Conservation (phyloP, 1,284 basidiomycete species). For the Apiotrichum gracile region DNA sequence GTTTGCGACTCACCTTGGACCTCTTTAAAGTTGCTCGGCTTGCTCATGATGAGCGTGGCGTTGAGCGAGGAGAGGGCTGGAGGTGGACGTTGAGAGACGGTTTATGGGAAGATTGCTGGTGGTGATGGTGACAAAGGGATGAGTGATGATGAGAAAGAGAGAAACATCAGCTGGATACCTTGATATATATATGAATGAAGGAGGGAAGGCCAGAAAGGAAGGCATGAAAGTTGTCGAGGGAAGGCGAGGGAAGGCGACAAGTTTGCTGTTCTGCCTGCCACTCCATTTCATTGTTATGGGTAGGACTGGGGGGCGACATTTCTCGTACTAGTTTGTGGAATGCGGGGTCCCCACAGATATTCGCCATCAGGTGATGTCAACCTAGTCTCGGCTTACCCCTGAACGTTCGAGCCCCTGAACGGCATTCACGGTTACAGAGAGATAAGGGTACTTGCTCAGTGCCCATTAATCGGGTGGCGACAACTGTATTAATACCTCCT, state of each 20-base stretch:
- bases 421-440: no score
- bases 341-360: no score
- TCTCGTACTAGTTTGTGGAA: no score
- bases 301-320: no score
- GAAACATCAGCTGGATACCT: background rate
- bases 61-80: background rate
- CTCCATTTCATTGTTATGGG: no score
- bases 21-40: background rate
- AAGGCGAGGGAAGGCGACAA: background rate
- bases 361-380: no score
- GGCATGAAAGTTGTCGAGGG: background rate
- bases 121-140: background rate
- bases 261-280: no score
- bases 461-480: no score
- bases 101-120: background rate
- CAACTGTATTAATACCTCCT: no score
- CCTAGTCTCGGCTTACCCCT: no score
- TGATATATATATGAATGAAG: background rate
- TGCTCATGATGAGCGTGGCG: background rate
- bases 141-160: background rate
- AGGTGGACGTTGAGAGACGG: background rate
- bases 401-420: no score
- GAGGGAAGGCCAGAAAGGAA: background rate
- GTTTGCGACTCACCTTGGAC: slow-evolving; percentile 1
- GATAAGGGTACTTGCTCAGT: no score